Base-by-base conservation (phyloP, 805 yeast species). In the Debaryomyces maramus region DNA sequence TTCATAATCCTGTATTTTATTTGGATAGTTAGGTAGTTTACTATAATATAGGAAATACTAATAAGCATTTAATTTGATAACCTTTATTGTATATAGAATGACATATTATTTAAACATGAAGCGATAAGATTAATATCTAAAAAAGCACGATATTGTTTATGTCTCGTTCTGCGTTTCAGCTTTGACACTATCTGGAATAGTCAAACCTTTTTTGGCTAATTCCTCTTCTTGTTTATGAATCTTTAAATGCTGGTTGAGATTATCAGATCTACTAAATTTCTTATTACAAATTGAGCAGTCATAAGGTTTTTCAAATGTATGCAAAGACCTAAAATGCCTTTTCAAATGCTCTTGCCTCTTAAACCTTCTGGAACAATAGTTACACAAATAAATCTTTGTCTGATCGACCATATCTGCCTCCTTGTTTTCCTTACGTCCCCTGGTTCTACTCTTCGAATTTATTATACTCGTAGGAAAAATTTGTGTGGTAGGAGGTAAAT, bases 271-370 rank as follows among this genome's bases (percentile, higher is more conserved):
- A 38, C 64, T 57, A 41, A 83, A 83, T 50, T 80, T 78, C 55
- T 82, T 80, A 23, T 72, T 73, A 53, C 88, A 83, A 16, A 76
- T 66, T 7, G 67, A 64, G 58, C 88, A 83, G 41, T 72, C 77
- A 58, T 72, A 82, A 0, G 88, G 91, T 58, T 82, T 84, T 41
- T 81, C 88, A 40, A 81, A 73, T 23, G 85, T 83, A 53, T 85
- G 93, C 44, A 85, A 67, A 14, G 88, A 80, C 42, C 90, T 66
- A 55, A 81, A 77, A 52, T 85, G 93, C 44, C 93, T 72, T 56
- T 82, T 83, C 50, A 85, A 63, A 58, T 85, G 93, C 53, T 85
- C 93, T 56, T 83, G 88, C 49, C 93, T 72, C 55, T 82, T 80
- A 62, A 85, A 85, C 27, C 75, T 55, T 48, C 90, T 72, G 34